Conservation (phyloP, 2,329 filamentous ascomycete species). For the Colletotrichum falcatum region DNA sequence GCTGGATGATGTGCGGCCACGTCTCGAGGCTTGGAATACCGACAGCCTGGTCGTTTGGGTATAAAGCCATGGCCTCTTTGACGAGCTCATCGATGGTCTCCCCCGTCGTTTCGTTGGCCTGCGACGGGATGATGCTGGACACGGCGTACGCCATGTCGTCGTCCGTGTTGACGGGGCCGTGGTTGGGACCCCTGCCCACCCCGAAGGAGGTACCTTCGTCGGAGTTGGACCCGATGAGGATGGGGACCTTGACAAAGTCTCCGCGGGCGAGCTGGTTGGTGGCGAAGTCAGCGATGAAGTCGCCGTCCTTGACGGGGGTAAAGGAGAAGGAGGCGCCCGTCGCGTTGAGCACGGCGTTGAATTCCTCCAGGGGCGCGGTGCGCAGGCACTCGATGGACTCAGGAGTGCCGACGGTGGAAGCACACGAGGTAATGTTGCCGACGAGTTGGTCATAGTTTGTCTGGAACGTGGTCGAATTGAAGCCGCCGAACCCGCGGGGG, state of each 20-base stretch:
- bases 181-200: constrained; percentile 38
- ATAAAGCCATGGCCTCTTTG: constrained; percentile 44
- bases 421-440: constrained; percentile 45
- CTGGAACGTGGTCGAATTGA: constrained; percentile 49
- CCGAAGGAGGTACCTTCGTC: constrained; percentile 49
- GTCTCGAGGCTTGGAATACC: constrained; percentile 51
- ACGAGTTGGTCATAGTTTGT: constrained; percentile 46
- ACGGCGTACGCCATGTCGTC: constrained; percentile 45
- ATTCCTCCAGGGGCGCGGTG: constrained; percentile 46
- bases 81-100: constrained; percentile 44
- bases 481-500: constrained; percentile 45
- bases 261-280: constrained; percentile 49
- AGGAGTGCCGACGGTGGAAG: constrained; percentile 43
- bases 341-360: constrained; percentile 43
- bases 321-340: constrained; percentile 27
- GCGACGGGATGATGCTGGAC: constrained; percentile 30
- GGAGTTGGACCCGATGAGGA: constrained; percentile 52
- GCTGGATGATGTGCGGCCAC: constrained; percentile 48
- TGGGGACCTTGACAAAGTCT: constrained; percentile 50
- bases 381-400: constrained; percentile 47
- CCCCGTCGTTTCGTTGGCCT: constrained; percentile 41
- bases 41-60: constrained; percentile 50
- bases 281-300: constrained; percentile 50
- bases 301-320: constrained; percentile 50
- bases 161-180: constrained; percentile 46